Conservation (phyloP, 164 flowering plant genomes). For the Annona squamosa region DNA sequence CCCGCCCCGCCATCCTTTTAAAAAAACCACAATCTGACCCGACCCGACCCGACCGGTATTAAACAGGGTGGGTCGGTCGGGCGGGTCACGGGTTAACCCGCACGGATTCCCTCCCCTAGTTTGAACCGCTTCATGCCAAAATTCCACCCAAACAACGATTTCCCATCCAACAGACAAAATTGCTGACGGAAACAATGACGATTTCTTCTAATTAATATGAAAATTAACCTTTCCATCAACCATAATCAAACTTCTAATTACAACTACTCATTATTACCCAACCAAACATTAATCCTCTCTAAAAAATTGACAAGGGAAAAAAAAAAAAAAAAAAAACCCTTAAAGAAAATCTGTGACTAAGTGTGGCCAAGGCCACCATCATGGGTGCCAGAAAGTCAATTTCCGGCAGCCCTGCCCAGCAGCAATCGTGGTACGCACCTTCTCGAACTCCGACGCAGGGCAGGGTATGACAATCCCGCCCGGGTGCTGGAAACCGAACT, state of each 20-base stretch:
- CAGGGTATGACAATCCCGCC: conserved; percentile 87
- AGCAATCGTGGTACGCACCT: conserved; percentile 55
- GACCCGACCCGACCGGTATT: too few relatives aligned
- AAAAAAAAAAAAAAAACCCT: not conserved
- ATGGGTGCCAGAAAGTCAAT: conserved; percentile 6
- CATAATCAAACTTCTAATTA: conserved; percentile 1
- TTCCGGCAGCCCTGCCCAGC: conserved; percentile 33
- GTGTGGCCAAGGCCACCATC: not conserved
- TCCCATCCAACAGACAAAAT: too few relatives aligned
- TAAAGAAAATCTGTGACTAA: not conserved
- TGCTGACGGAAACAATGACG: not conserved
- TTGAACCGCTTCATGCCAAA: too few relatives aligned
- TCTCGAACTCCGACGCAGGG: conserved; percentile 59
- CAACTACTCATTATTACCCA: not conserved
- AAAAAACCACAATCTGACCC: too few relatives aligned
- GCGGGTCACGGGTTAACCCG: too few relatives aligned
- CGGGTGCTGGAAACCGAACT: conserved; percentile 59
- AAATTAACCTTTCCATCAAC: not conserved
- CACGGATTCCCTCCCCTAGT: too few relatives aligned
- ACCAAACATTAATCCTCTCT: too few relatives aligned
- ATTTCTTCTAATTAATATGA: not conserved
- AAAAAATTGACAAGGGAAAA: not conserved
- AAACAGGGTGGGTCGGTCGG: too few relatives aligned
- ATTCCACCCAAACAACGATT: too few relatives aligned
- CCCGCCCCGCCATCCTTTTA: too few relatives aligned